phyloP scores from a whole-genome alignment of 768 basidiomycete genomes.

The Tricholoma sp. region DNA sequence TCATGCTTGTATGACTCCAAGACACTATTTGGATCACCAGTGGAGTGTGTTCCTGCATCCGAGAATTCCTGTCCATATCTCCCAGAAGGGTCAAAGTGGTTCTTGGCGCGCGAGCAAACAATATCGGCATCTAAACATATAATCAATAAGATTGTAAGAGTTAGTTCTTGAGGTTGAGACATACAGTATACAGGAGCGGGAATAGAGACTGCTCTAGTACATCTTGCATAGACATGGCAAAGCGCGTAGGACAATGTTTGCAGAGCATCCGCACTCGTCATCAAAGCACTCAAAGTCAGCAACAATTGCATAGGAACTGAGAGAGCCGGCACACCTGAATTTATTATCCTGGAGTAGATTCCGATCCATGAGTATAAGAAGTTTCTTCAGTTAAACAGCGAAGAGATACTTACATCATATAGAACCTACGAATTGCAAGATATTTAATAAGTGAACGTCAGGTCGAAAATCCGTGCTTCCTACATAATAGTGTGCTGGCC shows the following conservation, averaged over 20 bases:
- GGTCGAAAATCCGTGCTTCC: no score
- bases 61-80: slow-evolving; percentile 29
- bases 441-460: no score
- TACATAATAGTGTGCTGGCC: slow-evolving; percentile 42
- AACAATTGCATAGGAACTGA: not conserved
- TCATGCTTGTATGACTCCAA: slow-evolving; percentile 43
- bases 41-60: slow-evolving; percentile 33
- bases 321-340: slow-evolving; percentile 42
- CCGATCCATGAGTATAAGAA: no score
- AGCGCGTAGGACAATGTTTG: slow-evolving; percentile 68
- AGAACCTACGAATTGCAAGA: slow-evolving; percentile 26
- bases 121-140: slow-evolving; percentile 60
- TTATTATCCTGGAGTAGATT: slow-evolving; percentile 38
- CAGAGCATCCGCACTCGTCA: slow-evolving; percentile 60
- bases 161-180: slow-evolving; percentile 14
- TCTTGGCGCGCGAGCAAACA: slow-evolving; percentile 63
- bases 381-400: no score
- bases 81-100: slow-evolving; percentile 54
- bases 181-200: slow-evolving; percentile 83
- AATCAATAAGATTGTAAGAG: not conserved
- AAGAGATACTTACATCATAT: slow-evolving; percentile 39
- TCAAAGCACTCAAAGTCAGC: slow-evolving; percentile 1
- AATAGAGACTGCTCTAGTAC: slow-evolving; percentile 81
- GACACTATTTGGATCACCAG: slow-evolving; percentile 25
- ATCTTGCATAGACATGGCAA: slow-evolving; percentile 76